Evolutionary conservation across 805 yeast species (phyloP).

Genomic region (Cyberlindnera xylosilytica): DNA sequence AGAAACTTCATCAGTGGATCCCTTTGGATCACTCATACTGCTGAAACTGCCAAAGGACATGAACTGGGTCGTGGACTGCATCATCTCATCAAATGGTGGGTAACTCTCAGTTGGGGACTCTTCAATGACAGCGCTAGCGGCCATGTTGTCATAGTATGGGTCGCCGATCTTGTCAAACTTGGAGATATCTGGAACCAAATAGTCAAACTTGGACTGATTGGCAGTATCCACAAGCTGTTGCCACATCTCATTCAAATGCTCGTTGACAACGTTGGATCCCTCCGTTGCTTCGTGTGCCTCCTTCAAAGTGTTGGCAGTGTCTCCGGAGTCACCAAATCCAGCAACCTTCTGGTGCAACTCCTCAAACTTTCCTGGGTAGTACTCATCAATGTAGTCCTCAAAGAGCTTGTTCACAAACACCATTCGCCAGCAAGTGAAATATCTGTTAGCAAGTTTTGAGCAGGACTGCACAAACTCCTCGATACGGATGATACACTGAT

Average conservation of each 20-base stretch:
- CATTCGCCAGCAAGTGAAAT: constrained; percentile 30
- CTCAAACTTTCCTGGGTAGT: constrained; percentile 21
- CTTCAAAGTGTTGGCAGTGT: constrained; percentile 1
- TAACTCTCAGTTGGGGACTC: neutral
- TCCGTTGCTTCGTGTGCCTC: neutral
- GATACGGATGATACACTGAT: constrained; percentile 21
- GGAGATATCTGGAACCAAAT: constrained; percentile 24
- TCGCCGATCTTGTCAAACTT: constrained; percentile 22
- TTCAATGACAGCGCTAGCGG: neutral
- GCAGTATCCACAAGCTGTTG: constrained; percentile 22
- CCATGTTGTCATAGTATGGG: constrained; percentile 21
- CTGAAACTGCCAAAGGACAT: constrained; percentile 8
- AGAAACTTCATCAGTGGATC: constrained; percentile 18
- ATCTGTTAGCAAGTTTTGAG: constrained; percentile 20
- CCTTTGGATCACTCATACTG: constrained; percentile 1
- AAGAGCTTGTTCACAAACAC: constrained; percentile 22
- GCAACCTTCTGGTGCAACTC: constrained; percentile 7
- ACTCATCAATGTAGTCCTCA: constrained; percentile 19
- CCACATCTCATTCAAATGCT: constrained; percentile 21
- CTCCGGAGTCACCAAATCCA: neutral
- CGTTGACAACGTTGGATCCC: neutral
- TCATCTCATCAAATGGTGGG: neutral
- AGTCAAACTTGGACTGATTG: constrained; percentile 28
- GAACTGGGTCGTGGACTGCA: neutral
- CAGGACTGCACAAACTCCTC: constrained; percentile 20